phyloP scores from a whole-genome alignment of 441 rosid genomes.

The Gossypium trilobum region DNA sequence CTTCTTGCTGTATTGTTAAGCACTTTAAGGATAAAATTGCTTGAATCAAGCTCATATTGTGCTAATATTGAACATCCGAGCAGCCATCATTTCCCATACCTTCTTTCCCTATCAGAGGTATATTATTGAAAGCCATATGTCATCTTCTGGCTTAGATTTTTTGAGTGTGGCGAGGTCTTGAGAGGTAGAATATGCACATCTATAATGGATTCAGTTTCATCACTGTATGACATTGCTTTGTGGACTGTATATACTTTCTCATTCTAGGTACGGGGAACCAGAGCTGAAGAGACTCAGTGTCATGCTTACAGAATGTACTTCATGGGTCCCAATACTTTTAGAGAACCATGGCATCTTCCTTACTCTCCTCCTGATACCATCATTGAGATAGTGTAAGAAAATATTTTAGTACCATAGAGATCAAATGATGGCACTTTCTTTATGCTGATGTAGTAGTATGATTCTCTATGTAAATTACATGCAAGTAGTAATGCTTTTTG shows the following conservation, averaged over 20 bases:
- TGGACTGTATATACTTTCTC: conserved; percentile 14
- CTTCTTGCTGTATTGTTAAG: conserved; percentile 62
- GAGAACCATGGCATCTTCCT: conserved; percentile 99
- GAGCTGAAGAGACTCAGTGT: conserved; percentile 87
- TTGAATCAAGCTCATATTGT: conserved; percentile 50
- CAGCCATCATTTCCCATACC: conserved; percentile 63
- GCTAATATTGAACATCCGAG: conserved; percentile 51
- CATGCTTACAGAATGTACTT: conserved; percentile 90
- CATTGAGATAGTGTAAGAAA: conserved; percentile 84
- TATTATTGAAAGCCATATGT: conserved; percentile 15
- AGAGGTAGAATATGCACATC: conserved; percentile 1
- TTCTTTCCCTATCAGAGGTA: conserved; percentile 90
- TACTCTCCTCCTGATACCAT: conserved; percentile 83
- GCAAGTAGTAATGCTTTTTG: not conserved
- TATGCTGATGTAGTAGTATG: conserved; percentile 16
- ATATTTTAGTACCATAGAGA: not conserved
- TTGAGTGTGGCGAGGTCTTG: too few species aligned
- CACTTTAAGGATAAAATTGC: conserved; percentile 57
- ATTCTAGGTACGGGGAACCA: conserved; percentile 74
- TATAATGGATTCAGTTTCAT: conserved; percentile 3
- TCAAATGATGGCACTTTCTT: conserved; percentile 11
- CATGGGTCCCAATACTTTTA: conserved; percentile 84
- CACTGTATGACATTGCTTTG: conserved; percentile 12
- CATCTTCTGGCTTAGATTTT: conserved; percentile 11
- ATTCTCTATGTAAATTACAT: not conserved